Evolutionary conservation across 2,329 filamentous ascomycete species (phyloP), one percentile per base, ranked within the genome.

Genomic region (Colletotrichum falcatum): DNA sequence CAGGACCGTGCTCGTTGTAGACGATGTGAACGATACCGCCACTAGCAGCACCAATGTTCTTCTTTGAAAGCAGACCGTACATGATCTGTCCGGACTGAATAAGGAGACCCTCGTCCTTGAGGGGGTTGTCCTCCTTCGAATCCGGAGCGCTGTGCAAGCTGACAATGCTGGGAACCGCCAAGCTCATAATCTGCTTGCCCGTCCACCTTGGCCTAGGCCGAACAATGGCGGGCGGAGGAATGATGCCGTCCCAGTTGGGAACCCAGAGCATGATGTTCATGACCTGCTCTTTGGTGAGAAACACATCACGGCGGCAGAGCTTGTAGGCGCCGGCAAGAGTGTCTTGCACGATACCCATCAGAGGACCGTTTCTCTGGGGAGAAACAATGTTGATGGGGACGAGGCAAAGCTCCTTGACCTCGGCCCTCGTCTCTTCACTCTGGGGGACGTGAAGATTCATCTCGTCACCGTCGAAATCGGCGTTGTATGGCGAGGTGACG

Each of bases 371-470:
- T 78, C 95, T 91, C 82, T 99, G 96, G 5, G 96, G 96, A 2
- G 97, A 99, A 12, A 99, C 97, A 77, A 99, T 98, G 81, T 99
- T 98, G 76, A 96, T 89, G 0, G 96, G 96, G n/a, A 99, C 96
- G 88, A 98, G 92, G 81, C 95, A 98, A 18, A 99, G 89, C 79
- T 98, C 92, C 81, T 91, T 94, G 75, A 99, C 90, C 81, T 99
- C 96, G 55, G 97, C 94, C 71, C 96, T 92, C 42, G 97, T 97
- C 82, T 99, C 97, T 79, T 99, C 95, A 46, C 93, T 96, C 79
- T 99, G 96, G 5, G 96, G 97, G 62, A 99, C 97, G 88, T 99
- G 96, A 84, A 99, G 90, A 80, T 99, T 99, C 96, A 99, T 99
- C 83, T 99, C 96, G 81, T 99, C 96, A 83, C 96, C 96, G 79